Evolutionary conservation across 306 rosid genomes (phyloP), one percentile per base, ranked within the genome.

Genomic region (Prosopis cineraria): DNA sequence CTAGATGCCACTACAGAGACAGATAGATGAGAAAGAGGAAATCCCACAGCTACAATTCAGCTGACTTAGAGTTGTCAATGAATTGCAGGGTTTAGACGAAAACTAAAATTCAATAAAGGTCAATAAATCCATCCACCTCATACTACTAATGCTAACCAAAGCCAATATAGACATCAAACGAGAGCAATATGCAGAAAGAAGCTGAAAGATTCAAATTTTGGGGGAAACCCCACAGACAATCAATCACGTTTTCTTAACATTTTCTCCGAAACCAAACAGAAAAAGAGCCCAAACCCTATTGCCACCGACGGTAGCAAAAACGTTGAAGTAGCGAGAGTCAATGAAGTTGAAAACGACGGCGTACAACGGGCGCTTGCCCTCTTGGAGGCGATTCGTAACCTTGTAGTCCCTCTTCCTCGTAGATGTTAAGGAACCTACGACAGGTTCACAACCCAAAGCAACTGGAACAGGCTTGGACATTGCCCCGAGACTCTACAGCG

Each of bases 281-380:
- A 6, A 27, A 71, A 5, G 30, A 62, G 48, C 14, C 76, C 88
- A 22, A 24, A 90, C 94, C 90, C 96, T 88, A 77, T 95, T 95
- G 85, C 98, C 97, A 27, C 99, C 94, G 55, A 90, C 99, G 68
- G 97, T 95, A 79, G 97, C 97, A 65, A 95, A 95, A 80, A 95
- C 94, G 70, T 84, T 86, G 89, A 88, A 72, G 86, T 87, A 95
- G 75, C 93, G 96, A 17, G 96, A 86, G 68, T 95, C 98, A 41
- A 91, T 81, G 89, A 91, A 91, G 88, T 95, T 95, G 87, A 95
- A 95, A 85, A 93, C 94, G 47, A 93, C 80, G 64, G 97, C 96
- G 81, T 93, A 93, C 2, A 93, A 70, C 53, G 99, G 99, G 40
- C 96, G 90, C 72, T 93, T 93, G 14, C 98, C 98, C 82, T 95